Conservation (phyloP, 2,329 filamentous ascomycete species). For the Exserohilum turcica region DNA sequence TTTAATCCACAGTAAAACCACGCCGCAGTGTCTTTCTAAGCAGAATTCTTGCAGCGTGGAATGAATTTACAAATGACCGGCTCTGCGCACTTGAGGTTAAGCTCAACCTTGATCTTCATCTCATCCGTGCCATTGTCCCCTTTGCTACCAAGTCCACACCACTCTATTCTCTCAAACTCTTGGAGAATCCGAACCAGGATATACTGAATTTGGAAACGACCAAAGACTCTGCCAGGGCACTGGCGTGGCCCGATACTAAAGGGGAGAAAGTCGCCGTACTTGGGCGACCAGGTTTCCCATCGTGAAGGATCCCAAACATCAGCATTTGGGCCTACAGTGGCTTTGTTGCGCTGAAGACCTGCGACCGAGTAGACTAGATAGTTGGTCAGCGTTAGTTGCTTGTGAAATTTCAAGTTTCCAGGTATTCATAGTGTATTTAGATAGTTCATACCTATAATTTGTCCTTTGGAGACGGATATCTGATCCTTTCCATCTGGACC, state of each 20-base stretch:
- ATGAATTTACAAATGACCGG: constrained; percentile 8
- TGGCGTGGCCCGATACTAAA: constrained; percentile 12
- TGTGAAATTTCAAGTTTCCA: not conserved
- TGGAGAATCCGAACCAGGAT: constrained; percentile 8
- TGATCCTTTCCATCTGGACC: constrained; percentile 3
- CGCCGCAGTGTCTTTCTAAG: not conserved
- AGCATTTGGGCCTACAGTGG: constrained; percentile 1
- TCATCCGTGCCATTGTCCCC: constrained; percentile 1
- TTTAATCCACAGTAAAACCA: too few species aligned
- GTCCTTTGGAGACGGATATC: constrained; percentile 5
- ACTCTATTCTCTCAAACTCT: constrained; percentile 11
- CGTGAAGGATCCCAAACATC: constrained; percentile 8
- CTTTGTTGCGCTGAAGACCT: constrained; percentile 9
- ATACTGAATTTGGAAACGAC: constrained; percentile 14
- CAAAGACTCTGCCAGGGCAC: constrained; percentile 11
- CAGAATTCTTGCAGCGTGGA: not conserved
- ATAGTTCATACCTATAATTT: constrained; percentile 1
- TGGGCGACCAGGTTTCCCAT: constrained; percentile 8
- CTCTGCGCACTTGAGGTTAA: constrained; percentile 11
- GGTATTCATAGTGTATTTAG: not conserved
- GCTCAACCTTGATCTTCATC: constrained; percentile 15
- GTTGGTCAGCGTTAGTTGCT: not conserved
- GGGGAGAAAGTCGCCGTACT: constrained; percentile 11
- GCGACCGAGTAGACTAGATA: constrained; percentile 9
- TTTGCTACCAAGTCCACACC: constrained; percentile 7